A percentile compares a stretch with the other conserved stretches of the same genome.
Conservation (phyloP, 2,329 filamentous ascomycete genomes). For the Fusarium penzigii region DNA sequence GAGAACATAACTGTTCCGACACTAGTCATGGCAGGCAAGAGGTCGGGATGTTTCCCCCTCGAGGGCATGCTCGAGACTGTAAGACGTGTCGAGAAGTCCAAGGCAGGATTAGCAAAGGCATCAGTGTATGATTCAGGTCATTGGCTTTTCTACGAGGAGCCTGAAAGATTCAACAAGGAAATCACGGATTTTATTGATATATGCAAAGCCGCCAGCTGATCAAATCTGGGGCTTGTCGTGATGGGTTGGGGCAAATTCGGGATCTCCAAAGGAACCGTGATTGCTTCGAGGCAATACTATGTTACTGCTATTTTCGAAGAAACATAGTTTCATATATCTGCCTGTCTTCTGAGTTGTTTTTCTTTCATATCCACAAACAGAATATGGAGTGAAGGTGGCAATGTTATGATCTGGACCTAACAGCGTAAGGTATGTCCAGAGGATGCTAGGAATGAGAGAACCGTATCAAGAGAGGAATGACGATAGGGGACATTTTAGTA, state of each 20-base stretch:
- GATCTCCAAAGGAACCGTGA: neutral
- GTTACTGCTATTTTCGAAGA: no score
- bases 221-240: neutral
- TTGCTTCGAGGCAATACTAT: no score
- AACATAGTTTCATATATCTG: no score
- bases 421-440: no score
- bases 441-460: no score
- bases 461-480: no score
- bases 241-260: neutral
- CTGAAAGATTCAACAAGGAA: conserved; percentile 27
- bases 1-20: conserved; percentile 27
- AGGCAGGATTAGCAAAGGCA: conserved; percentile 19
- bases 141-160: conserved; percentile 31
- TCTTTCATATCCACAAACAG: no score
- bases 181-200: conserved; percentile 21
- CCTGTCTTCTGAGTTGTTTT: no score
- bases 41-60: conserved; percentile 29
- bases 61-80: conserved; percentile 30
- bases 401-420: no score
- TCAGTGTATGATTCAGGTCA: conserved; percentile 29
- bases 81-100: conserved; percentile 20
- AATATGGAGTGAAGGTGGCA: no score
- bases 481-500: neutral
- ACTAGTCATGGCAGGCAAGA: conserved; percentile 27
- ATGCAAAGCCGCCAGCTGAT: conserved; percentile 8